These are phyloP conservation scores for Pseudogymnoascus sp. DNA, from an alignment of 2,329 filamentous ascomycete species.

Conservation along the genomic window DNA sequence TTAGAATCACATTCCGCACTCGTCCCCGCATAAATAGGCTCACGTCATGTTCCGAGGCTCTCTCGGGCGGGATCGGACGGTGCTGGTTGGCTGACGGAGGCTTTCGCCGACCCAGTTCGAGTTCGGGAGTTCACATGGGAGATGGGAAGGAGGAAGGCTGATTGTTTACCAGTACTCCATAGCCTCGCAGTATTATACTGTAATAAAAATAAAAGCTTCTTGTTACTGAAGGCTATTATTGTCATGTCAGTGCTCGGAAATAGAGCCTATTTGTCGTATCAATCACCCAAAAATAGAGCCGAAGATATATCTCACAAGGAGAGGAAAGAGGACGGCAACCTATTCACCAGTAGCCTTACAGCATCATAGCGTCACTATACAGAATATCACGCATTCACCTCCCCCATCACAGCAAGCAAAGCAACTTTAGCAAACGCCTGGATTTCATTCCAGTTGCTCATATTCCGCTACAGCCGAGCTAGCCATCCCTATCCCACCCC, in stretches of 20 bases:
- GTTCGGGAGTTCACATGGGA: neutral
- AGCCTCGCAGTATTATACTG: neutral
- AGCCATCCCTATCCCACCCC: conserved; percentile 11
- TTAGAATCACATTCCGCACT: neutral
- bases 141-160: neutral
- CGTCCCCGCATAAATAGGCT: neutral
- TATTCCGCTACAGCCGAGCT: conserved; percentile 14
- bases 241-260: neutral
- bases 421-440: neutral
- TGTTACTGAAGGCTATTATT: neutral
- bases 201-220: neutral
- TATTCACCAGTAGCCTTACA: neutral
- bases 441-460: conserved; percentile 10
- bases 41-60: neutral
- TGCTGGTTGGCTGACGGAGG: neutral
- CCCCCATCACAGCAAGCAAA: neutral
- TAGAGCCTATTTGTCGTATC: neutral
- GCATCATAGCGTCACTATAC: neutral
- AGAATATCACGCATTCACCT: neutral
- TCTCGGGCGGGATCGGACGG: conserved; percentile 2
- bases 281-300: too few relatives aligned
- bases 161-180: neutral
- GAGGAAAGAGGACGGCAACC: neutral
- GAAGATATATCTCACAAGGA: neutral
- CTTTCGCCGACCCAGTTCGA: neutral